Conservation (phyloP, 768 basidiomycete species). For the Crassisporium funariophilum region DNA sequence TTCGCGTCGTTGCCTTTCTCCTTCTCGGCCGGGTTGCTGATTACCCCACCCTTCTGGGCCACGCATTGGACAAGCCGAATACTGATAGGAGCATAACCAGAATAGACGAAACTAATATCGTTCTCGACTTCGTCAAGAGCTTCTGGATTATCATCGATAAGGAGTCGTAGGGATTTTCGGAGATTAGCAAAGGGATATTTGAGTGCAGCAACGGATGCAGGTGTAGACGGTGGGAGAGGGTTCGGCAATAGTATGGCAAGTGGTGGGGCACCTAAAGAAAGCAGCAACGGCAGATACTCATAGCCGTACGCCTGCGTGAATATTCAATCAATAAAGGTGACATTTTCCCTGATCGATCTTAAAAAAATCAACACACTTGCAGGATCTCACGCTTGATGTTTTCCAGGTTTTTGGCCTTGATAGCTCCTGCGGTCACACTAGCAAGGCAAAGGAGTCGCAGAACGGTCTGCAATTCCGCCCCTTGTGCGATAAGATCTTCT, state of each 20-base stretch:
- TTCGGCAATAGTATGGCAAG: constrained; percentile 68
- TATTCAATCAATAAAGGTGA: constrained; percentile 33
- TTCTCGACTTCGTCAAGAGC: constrained; percentile 82
- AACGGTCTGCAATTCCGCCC: constrained; percentile 78
- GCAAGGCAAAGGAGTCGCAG: constrained; percentile 84
- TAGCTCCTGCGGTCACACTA: constrained; percentile 80
- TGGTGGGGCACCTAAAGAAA: constrained; percentile 65
- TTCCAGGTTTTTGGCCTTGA: constrained; percentile 86
- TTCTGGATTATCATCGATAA: constrained; percentile 86
- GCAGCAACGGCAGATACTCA: constrained; percentile 65
- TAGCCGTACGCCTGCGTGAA: constrained; percentile 70
- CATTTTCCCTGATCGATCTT: constrained; percentile 20
- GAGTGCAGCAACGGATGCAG: constrained; percentile 37
- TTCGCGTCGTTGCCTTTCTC: constrained; percentile 43
- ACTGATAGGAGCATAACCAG: constrained; percentile 94
- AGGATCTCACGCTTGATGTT: constrained; percentile 89
- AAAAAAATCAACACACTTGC: constrained; percentile 48
- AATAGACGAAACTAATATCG: constrained; percentile 95
- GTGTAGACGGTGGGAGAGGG: constrained; percentile 59
- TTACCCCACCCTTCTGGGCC: constrained; percentile 86
- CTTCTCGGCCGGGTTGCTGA: constrained; percentile 76
- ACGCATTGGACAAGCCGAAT: constrained; percentile 91
- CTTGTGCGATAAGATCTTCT: constrained; percentile 88
- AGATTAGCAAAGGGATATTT: constrained; percentile 75
- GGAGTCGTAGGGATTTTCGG: constrained; percentile 85